phyloP scores from a whole-genome alignment of 176 grass and related monocot species.

The Luzula sylvatica region DNA sequence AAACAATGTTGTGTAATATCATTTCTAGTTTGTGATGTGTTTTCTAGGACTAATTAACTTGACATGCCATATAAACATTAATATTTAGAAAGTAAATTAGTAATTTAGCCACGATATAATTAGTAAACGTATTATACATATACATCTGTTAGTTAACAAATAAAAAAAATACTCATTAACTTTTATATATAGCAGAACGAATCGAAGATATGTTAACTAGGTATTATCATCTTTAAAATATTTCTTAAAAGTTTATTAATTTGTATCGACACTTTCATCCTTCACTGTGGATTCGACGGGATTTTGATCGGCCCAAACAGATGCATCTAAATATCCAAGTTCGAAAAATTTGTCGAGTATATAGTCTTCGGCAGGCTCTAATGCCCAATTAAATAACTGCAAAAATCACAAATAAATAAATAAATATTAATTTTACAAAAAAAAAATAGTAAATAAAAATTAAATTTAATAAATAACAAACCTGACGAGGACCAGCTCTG shows the following conservation, averaged over 20 bases:
- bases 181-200: too few relatives aligned
- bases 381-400: constrained; percentile 98
- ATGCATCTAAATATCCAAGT: constrained; percentile 70
- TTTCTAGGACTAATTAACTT: too few relatives aligned
- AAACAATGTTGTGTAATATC: background rate
- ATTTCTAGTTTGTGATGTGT: constrained; percentile 9
- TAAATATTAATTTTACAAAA: too few relatives aligned
- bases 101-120: too few relatives aligned
- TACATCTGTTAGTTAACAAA: too few relatives aligned
- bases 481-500: constrained; percentile 79
- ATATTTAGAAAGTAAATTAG: too few relatives aligned
- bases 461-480: constrained; percentile 16
- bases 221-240: too few relatives aligned
- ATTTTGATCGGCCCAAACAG: constrained; percentile 63
- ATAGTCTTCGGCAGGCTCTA: constrained; percentile 84
- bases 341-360: constrained; percentile 70
- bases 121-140: too few relatives aligned
- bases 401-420: constrained; percentile 11
- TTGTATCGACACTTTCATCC: constrained; percentile 11
- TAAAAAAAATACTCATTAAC: too few relatives aligned
- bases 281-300: constrained; percentile 19
- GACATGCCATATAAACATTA: too few relatives aligned
- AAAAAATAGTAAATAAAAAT: constrained; percentile 7
- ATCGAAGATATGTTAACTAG: too few relatives aligned
- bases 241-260: background rate